Evolutionary conservation across 1,139 yeast genomes (phyloP).

Genomic region (Blastobotrys malaysiensis): DNA sequence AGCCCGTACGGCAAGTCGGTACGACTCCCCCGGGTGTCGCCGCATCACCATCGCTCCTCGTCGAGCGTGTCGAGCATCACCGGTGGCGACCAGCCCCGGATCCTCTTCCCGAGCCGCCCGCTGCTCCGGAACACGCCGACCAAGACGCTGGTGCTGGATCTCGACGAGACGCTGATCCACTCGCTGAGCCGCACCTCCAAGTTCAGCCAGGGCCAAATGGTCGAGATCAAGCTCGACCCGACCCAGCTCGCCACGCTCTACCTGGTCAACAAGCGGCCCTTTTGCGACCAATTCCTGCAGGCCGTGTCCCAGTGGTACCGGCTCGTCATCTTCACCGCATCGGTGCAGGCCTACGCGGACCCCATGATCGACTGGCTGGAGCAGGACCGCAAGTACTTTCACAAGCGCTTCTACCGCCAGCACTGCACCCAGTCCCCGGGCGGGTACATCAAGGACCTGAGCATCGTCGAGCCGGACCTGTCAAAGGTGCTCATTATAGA

Average conservation of each 20-base stretch:
- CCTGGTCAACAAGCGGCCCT: slow-evolving; percentile 88
- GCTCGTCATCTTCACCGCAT: slow-evolving; percentile 86
- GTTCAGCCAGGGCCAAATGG: slow-evolving; percentile 61
- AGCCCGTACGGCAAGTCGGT: slow-evolving; percentile 14
- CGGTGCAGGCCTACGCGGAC: slow-evolving; percentile 92
- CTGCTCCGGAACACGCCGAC: slow-evolving; percentile 37
- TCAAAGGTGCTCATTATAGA: slow-evolving; percentile 76
- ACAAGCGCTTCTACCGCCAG: slow-evolving; percentile 65
- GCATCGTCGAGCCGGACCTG: slow-evolving; percentile 50
- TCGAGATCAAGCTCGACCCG: slow-evolving; percentile 71
- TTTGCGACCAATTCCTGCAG: slow-evolving; percentile 74
- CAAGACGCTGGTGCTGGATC: slow-evolving; percentile 76
- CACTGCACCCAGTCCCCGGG: slow-evolving; percentile 64
- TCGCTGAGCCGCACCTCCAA: slow-evolving; percentile 68
- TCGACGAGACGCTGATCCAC: slow-evolving; percentile 92
- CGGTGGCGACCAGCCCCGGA: background rate
- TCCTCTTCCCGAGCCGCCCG: slow-evolving; percentile 12
- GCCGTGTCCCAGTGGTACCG: slow-evolving; percentile 85
- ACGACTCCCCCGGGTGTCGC: background rate
- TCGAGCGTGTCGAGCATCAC: background rate
- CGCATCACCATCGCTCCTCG: background rate
- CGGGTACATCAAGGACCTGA: slow-evolving; percentile 84
- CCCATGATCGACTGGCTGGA: slow-evolving; percentile 92
- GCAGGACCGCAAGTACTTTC: slow-evolving; percentile 45
- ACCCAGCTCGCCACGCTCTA: slow-evolving; percentile 65